Evolutionary conservation across 2,329 filamentous ascomycete genomes (phyloP), one percentile per base, ranked within the genome.

Genomic region (Cercospora zeina): DNA sequence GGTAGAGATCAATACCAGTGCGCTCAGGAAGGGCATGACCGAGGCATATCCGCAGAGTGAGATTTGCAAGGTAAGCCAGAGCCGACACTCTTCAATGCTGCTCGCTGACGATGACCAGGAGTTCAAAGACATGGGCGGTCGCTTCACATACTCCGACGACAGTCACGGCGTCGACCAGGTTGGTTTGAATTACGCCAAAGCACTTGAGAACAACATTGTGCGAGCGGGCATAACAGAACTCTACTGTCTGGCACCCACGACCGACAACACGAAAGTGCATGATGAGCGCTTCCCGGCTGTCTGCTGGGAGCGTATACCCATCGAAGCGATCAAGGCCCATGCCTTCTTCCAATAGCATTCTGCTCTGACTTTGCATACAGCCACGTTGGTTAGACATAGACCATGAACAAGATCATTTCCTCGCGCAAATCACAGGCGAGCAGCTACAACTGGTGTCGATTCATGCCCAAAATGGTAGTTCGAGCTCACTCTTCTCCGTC

Each of bases 131-230:
- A 82, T 90, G 70, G 88, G 88, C 24, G 93, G 95, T 24, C 85
- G 84, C 63, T 96, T 97, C 76, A 96, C 91, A 58, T 83, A 99
- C 69, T 96, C 91, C 6, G 95, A 99, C 75, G 95, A 99, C 77
- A 96, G 92, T 75, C 95, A 99, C 78, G 90, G 90, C 39, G 84
- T 91, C 62, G 89, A 85, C 1, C 93, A 99, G 73, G 83, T 99
- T 4, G 91, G 87, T n/a, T 87, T 91, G 55, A 93, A 96, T 73
- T 97, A 95, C 78, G 73, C 75, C 4, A 64, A 58, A 51, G 60
- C 65, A 21, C 61, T 66, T 36, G 62, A 64, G 42, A 68, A 59
- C 50, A 84, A 84, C 42, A 86, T 89, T 4, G 77, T 96, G 62
- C 82, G 79, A 62, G 77, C 91, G 11, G 87, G 87, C 4, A 85